Evolutionary conservation across 192 early-diverging fungal genomes (phyloP).

Genomic region (Gaertneriomyces semiglobifer): DNA sequence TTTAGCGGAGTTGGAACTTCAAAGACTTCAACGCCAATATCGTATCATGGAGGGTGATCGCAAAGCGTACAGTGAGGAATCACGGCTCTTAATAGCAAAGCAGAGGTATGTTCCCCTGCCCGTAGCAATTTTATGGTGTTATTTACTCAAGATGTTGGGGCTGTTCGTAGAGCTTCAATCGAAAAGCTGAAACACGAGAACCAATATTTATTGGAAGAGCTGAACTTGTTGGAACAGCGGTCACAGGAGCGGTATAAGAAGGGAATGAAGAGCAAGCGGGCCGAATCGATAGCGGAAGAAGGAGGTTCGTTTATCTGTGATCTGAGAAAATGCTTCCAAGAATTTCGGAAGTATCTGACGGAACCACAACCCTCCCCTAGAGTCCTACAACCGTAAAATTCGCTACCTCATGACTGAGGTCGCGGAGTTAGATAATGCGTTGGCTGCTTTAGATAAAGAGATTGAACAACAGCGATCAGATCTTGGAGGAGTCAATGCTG

Average conservation of each 20-base stretch:
- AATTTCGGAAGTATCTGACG: not conserved
- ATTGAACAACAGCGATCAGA: constrained; percentile 49
- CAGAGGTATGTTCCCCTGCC: constrained; percentile 39
- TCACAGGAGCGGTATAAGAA: constrained; percentile 44
- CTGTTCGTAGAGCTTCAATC: constrained; percentile 40
- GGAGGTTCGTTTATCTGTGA: constrained; percentile 34
- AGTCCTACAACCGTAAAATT: constrained; percentile 43
- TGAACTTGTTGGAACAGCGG: constrained; percentile 45
- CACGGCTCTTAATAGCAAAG: constrained; percentile 48
- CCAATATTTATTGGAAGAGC: constrained; percentile 48
- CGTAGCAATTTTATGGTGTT: not conserved
- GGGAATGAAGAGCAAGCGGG: constrained; percentile 50
- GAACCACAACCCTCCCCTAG: constrained; percentile 21
- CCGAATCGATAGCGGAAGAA: constrained; percentile 50
- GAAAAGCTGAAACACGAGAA: constrained; percentile 53
- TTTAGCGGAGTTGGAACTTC: constrained; percentile 53
- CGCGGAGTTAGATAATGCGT: constrained; percentile 35
- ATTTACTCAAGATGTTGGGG: not conserved
- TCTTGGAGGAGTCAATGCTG: constrained; percentile 54
- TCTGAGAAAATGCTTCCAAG: not conserved
- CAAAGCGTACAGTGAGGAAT: constrained; percentile 60
- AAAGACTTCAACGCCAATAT: constrained; percentile 54
- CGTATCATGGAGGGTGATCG: constrained; percentile 59
- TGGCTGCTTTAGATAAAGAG: constrained; percentile 34
- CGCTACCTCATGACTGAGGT: constrained; percentile 37